A percentile compares a stretch with the other conserved stretches of the same genome.
These are phyloP conservation scores for Ogataea hybrid DNA, from an alignment of 1,139 yeast genomes.

Conservation along the genomic window DNA sequence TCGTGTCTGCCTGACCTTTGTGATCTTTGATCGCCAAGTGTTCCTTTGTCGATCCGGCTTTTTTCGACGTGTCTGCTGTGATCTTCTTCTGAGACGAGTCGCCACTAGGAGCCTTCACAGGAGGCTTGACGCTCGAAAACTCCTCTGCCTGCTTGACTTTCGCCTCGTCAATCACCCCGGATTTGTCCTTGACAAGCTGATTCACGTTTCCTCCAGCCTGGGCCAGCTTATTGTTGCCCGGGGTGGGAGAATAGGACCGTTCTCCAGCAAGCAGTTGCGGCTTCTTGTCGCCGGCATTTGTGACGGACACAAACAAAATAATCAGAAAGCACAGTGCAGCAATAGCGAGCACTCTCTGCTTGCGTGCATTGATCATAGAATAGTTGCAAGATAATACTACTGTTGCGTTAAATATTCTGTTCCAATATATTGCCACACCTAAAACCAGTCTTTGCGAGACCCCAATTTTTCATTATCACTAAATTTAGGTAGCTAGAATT, in stretches of 20 bases:
- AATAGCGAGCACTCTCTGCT: conserved; percentile 28
- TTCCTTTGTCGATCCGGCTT: conserved; percentile 4
- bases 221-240: conserved; percentile 14
- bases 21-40: conserved; percentile 5
- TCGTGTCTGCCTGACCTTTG: not conserved
- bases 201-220: conserved; percentile 23
- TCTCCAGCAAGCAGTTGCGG: conserved; percentile 6
- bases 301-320: conserved; percentile 24
- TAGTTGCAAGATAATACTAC: not conserved
- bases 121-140: conserved; percentile 18
- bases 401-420: not conserved
- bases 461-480: conserved; percentile 1
- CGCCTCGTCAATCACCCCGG: conserved; percentile 33
- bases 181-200: conserved; percentile 28
- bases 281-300: conserved; percentile 13
- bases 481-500: conserved; percentile 29
- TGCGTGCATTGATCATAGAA: conserved; percentile 23
- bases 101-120: conserved; percentile 25
- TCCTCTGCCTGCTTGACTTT: conserved; percentile 33
- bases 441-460: not conserved
- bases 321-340: conserved; percentile 28
- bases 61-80: conserved; percentile 5
- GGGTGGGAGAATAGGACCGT: conserved; percentile 11
- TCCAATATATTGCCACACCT: conserved; percentile 6
- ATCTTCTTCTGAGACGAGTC: conserved; percentile 13